Percentiles rank a stretch among this genome's conserved stretches.
Conservation (phyloP, 2,329 filamentous ascomycete species). For the Ophiostoma fasciatum region DNA sequence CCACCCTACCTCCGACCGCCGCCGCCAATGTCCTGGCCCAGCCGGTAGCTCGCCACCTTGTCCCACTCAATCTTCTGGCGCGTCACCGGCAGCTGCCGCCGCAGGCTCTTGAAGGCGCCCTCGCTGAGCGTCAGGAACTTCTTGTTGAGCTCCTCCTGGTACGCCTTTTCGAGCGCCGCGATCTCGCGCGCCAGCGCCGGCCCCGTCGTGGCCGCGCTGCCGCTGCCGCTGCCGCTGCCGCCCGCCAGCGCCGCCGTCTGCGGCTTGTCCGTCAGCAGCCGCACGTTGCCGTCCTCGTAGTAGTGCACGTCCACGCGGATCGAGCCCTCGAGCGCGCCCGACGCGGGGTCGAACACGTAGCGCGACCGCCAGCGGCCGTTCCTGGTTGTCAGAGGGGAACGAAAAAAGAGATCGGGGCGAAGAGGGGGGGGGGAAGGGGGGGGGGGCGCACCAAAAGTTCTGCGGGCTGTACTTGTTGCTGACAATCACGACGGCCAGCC, state of each 20-base stretch:
- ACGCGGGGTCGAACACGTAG: slow-evolving; percentile 64
- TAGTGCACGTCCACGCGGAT: slow-evolving; percentile 97
- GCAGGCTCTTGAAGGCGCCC: slow-evolving; percentile 84
- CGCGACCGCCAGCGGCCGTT: slow-evolving; percentile 92
- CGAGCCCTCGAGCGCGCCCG: slow-evolving; percentile 53
- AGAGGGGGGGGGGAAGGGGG: background rate
- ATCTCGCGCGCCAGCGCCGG: slow-evolving; percentile 65
- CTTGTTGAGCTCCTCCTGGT: slow-evolving; percentile 89
- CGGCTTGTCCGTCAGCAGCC: slow-evolving; percentile 76
- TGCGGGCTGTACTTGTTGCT: slow-evolving; percentile 96
- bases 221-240: slow-evolving; percentile 44
- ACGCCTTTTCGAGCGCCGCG: slow-evolving; percentile 68
- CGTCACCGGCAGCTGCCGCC: slow-evolving; percentile 87
- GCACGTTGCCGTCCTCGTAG: slow-evolving; percentile 97
- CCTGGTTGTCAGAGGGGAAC: slow-evolving; percentile 30
- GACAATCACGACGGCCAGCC: slow-evolving; percentile 69
- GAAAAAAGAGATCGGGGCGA: background rate
- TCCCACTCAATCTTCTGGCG: slow-evolving; percentile 99
- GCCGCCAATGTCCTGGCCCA: slow-evolving; percentile 67
- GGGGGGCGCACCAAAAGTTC: slow-evolving; percentile 82
- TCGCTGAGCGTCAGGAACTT: slow-evolving; percentile 82
- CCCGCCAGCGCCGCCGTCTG: slow-evolving; percentile 47
- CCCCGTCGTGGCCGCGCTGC: slow-evolving; percentile 51
- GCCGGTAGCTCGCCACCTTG: slow-evolving; percentile 83
- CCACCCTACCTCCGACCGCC: background rate